These are phyloP conservation scores for Warburgia ugandensis DNA, from an alignment of 164 flowering plant species.

Conservation along the genomic window DNA sequence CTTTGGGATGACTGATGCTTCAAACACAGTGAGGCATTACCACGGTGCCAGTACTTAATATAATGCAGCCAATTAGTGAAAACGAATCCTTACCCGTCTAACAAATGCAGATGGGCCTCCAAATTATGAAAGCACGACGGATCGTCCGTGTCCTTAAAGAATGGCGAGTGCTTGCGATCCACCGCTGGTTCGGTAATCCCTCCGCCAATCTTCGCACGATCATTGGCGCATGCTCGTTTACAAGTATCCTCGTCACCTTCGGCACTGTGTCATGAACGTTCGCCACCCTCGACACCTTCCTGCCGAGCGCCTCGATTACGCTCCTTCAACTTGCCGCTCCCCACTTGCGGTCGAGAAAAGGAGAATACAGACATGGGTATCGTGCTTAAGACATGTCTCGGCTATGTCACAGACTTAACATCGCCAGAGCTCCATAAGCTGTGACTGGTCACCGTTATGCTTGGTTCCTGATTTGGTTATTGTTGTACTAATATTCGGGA, in stretches of 20 bases:
- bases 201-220: conserved; percentile 17
- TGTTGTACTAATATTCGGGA: conserved; percentile 7
- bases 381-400: conserved; percentile 31
- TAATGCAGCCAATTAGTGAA: background rate
- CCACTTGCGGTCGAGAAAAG: conserved; percentile 41
- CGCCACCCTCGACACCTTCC: conserved; percentile 53
- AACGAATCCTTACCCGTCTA: conserved; percentile 10
- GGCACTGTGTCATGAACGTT: conserved; percentile 46
- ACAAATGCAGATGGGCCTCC: conserved; percentile 35
- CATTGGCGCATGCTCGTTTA: conserved; percentile 38
- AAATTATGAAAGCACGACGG: conserved; percentile 42
- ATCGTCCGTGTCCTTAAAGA: conserved; percentile 20
- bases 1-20: no score
- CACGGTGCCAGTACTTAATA: background rate
- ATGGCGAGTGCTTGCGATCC: conserved; percentile 22
- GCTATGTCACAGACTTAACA: conserved; percentile 34
- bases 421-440: conserved; percentile 78
- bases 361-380: conserved; percentile 39
- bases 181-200: conserved; percentile 29
- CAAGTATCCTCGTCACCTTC: conserved; percentile 19
- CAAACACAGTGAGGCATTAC: no score
- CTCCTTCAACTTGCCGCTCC: conserved; percentile 48
- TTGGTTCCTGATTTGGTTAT: conserved; percentile 42
- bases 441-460: conserved; percentile 69
- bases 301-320: conserved; percentile 57